A percentile compares a stretch with the other conserved stretches of the same genome.
Conservation (phyloP, 2,329 filamentous ascomycete species). For the Xylaria sp. region DNA sequence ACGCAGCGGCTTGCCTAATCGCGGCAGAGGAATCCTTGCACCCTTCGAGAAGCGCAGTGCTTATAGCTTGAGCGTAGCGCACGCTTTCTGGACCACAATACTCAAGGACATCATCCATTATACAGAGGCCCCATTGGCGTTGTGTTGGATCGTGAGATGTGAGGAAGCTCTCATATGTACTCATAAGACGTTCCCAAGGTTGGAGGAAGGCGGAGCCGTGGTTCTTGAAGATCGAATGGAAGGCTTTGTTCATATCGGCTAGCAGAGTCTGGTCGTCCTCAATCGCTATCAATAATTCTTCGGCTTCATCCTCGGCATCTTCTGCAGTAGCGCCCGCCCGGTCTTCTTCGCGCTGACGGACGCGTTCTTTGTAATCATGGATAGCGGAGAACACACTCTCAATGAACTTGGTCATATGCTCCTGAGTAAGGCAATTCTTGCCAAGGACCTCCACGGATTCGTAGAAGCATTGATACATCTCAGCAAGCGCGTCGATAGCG, state of each 20-base stretch:
- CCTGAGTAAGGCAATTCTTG: constrained; percentile 76
- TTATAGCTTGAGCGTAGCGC: constrained; percentile 84
- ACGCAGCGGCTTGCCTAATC: constrained; percentile 93
- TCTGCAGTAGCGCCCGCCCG: constrained; percentile 74
- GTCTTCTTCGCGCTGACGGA: constrained; percentile 83
- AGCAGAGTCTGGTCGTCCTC: constrained; percentile 97
- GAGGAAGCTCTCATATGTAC: constrained; percentile 86
- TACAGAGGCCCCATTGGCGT: constrained; percentile 98
- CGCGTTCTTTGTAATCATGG: constrained; percentile 90
- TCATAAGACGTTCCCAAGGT: constrained; percentile 84
- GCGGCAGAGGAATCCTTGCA: constrained; percentile 86
- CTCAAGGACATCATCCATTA: constrained; percentile 97
- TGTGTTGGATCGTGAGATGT: constrained; percentile 84
- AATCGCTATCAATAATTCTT: constrained; percentile 87
- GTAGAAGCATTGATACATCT: constrained; percentile 99
- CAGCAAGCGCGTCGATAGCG: constrained; percentile 92
- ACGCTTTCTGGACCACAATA: constrained; percentile 92
- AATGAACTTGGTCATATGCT: constrained; percentile 88
- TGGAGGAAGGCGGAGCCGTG: constrained; percentile 84
- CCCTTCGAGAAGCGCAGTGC: constrained; percentile 83
- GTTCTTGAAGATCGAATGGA: constrained; percentile 98
- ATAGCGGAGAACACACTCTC: constrained; percentile 83
- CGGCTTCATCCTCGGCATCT: constrained; percentile 87
- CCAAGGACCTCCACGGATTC: constrained; percentile 95
- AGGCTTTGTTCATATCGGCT: constrained; percentile 99